phyloP scores from a whole-genome alignment of 148 eudicot genomes.

The Agrostemma githago region DNA sequence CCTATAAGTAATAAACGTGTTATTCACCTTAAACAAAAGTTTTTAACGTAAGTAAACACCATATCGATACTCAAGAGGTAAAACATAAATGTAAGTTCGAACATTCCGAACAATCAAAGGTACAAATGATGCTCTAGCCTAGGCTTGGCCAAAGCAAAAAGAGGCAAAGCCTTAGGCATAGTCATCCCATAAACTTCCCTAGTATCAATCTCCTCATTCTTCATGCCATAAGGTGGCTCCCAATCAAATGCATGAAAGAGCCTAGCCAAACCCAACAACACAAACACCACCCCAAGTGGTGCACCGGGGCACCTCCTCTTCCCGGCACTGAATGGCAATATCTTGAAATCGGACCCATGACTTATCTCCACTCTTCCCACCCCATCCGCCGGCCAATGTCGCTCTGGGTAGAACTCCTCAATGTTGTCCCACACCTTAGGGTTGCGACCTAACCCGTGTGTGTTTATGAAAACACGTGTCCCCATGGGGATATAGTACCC shows the following conservation, averaged over 20 bases:
- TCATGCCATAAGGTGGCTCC: conserved; percentile 61
- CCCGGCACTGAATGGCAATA: conserved; percentile 86
- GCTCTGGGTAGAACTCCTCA: conserved; percentile 64
- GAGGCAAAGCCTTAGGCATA: conserved; percentile 80
- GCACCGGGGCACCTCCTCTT: conserved; percentile 96
- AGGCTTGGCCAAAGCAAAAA: conserved; percentile 69
- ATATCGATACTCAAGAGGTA: too few species aligned
- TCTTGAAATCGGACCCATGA: conserved; percentile 90
- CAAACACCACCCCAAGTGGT: conserved; percentile 81
- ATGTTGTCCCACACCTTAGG: conserved; percentile 55
- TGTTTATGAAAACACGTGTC: conserved; percentile 97
- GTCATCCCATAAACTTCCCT: conserved; percentile 95
- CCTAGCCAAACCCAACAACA: conserved; percentile 82
- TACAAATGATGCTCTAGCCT: conserved; percentile 60
- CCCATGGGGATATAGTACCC: conserved; percentile 73
- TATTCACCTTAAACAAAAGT: too few species aligned
- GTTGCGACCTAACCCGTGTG: conserved; percentile 83
- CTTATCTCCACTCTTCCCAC: conserved; percentile 85
- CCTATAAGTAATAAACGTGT: too few species aligned
- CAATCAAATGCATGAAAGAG: conserved; percentile 81
- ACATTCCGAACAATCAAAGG: too few species aligned
- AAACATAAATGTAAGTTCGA: too few species aligned
- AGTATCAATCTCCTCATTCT: conserved; percentile 59
- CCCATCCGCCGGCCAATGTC: conserved; percentile 55
- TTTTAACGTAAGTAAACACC: too few species aligned